Evolutionary conservation across 768 basidiomycete genomes (phyloP).

Genomic region (Pleurotus djamor): DNA sequence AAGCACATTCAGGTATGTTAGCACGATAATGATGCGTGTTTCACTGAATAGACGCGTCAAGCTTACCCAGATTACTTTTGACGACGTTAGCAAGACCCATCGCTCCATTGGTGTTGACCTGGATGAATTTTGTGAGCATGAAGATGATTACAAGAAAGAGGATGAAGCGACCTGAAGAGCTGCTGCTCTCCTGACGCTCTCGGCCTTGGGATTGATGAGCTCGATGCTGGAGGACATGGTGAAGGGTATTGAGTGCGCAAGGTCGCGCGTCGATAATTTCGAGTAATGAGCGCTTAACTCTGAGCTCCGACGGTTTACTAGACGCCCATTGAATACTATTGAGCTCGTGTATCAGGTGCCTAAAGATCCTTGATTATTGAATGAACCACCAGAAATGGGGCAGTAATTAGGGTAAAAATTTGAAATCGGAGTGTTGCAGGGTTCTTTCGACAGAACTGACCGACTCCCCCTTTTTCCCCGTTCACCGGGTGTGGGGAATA

Average conservation of each 20-base stretch:
- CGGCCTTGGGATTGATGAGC: conserved; percentile 95
- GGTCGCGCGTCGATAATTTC: not conserved
- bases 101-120: conserved; percentile 93
- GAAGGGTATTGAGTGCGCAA: not conserved
- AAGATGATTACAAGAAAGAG: conserved; percentile 7
- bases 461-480: too few species aligned
- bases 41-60: conserved; percentile 1
- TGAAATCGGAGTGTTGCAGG: not conserved
- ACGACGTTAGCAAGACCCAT: conserved; percentile 98
- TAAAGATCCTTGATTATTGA: too few species aligned
- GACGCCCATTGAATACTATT: too few species aligned
- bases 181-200: conserved; percentile 86
- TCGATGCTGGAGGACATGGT: conserved; percentile 78
- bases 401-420: not conserved
- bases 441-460: not conserved
- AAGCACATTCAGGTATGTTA: conserved; percentile 6
- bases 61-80: conserved; percentile 90
- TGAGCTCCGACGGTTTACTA: too few species aligned
- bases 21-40: not conserved
- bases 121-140: conserved; percentile 18
- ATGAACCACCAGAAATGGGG: not conserved
- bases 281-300: not conserved
- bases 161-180: conserved; percentile 76
- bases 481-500: not conserved
- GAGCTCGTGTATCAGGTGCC: too few species aligned